Evolutionary conservation across 768 basidiomycete genomes (phyloP).

Genomic region (Podaxis carcinomalis): DNA sequence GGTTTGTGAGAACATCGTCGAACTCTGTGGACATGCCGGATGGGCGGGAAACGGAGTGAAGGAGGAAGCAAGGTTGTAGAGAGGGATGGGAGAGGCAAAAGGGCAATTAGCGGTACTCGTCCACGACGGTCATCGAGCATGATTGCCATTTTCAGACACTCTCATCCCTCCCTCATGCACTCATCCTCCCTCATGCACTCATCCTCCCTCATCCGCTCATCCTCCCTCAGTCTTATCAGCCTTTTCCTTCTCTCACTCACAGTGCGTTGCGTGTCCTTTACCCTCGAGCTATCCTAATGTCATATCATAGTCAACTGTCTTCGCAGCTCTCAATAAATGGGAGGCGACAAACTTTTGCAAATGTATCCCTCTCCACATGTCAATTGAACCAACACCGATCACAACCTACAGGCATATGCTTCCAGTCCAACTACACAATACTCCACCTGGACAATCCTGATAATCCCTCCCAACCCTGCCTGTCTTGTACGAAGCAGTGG

Average conservation of each 20-base stretch:
- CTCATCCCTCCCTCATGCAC: not conserved
- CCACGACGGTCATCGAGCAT: not conserved
- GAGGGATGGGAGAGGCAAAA: conserved; percentile 4
- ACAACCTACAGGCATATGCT: conserved; percentile 74
- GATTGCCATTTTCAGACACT: conserved; percentile 9
- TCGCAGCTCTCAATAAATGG: conserved; percentile 60
- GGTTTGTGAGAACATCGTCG: conserved; percentile 94
- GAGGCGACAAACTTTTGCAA: conserved; percentile 91
- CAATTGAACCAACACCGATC: not conserved
- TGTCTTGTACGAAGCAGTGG: conserved; percentile 94
- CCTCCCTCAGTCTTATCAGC: conserved; percentile 14
- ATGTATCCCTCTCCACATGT: conserved; percentile 43
- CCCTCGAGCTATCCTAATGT: not conserved
- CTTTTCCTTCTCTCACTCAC: conserved; percentile 20
- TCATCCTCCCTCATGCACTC: not conserved
- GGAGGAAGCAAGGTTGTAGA: no score
- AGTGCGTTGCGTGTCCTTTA: not conserved
- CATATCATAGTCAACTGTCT: conserved; percentile 17
- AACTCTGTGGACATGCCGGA: conserved; percentile 75
- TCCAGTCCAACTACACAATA: conserved; percentile 82
- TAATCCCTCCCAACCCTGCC: conserved; percentile 84
- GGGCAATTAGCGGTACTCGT: conserved; percentile 12
- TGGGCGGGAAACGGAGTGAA: not conserved
- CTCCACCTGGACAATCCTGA: conserved; percentile 76
- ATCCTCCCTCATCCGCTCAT: not conserved